These are phyloP conservation scores for Clohesyomyces aquaticus DNA, from an alignment of 495 filamentous ascomycete genomes.

Conservation along the genomic window DNA sequence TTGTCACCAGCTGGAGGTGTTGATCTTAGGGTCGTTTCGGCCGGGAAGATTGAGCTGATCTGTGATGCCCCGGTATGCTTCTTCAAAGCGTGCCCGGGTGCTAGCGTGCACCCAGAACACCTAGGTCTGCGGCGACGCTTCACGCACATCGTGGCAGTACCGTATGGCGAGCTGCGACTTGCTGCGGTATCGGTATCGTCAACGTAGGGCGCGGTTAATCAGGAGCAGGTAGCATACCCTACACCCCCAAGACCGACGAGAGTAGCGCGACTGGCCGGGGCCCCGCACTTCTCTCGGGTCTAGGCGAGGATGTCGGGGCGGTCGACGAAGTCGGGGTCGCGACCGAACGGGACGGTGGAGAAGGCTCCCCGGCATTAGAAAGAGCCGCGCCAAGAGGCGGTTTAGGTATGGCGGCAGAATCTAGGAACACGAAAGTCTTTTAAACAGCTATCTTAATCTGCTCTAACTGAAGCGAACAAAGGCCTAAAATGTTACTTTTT, in stretches of 20 bases:
- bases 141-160: conserved; percentile 2
- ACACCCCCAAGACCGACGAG: conserved; percentile 4
- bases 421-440: too few species aligned
- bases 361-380: too few species aligned
- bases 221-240: background rate
- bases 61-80: conserved; percentile 6
- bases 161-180: conserved; percentile 6
- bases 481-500: too few species aligned
- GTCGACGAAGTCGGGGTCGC: conserved; percentile 11
- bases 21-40: too few species aligned
- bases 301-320: background rate
- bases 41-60: too few species aligned
- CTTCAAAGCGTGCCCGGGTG: conserved; percentile 10
- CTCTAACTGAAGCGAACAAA: too few species aligned
- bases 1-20: too few species aligned
- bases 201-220: background rate
- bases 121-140: conserved; percentile 1
- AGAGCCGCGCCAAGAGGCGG: too few species aligned
- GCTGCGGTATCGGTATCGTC: background rate
- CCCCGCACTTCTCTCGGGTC: conserved; percentile 2
- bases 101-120: conserved; percentile 17
- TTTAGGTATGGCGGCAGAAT: too few species aligned
- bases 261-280: background rate
- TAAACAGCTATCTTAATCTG: too few species aligned
- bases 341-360: background rate